Base-by-base conservation (phyloP, 108 stramenopile species). In the Skeletonema grethae region DNA sequence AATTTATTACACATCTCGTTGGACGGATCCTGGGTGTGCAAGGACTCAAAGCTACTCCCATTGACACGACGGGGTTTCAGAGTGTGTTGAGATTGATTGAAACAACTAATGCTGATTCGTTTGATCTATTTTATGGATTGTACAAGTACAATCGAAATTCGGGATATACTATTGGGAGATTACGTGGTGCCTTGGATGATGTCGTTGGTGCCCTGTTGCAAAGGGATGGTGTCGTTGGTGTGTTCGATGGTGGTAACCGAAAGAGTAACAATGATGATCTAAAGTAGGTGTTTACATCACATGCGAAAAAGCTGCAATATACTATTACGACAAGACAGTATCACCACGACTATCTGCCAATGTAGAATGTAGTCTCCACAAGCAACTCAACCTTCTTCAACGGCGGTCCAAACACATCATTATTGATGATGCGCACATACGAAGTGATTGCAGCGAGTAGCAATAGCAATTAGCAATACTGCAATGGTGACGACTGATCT, bases 1-100 rank as follows among this genome's bases (percentile, higher is more conserved):
- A 99, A 83, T 99, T 99, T 67, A 95, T 99, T 60, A 98, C 99
- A 18, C 99, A 99, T 83, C 84, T 99, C 30, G 92, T 97, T 85
- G 99, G 99, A 12, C 94, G 99, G 34, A 96, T 98, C 57, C 85
- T 99, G 16, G 97, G 97, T 25, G 73, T 87, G 48, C 94, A 97
- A 73, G 91, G 89, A 39, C 72, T 92, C 34, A 45, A 73, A 36
- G 72, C 72, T 25, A 91, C 91, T 18, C 90, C 94, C 24, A 80
- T 99, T 81, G 97, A 99, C 80, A 98, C 98, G 8, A 95, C 90
- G 48, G 98, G 97, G 22, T 99, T 99, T 72, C 86, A 97, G 75
- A 93, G 83, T 55, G 97, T 98, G 16, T 77, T 99, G 31, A 83
- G 90, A 55, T 73, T 98, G 20, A 89, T 99, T 29, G 95, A 93